phyloP scores from a whole-genome alignment of 352 stramenopile species.

The Aphanomyces cochlioides region DNA sequence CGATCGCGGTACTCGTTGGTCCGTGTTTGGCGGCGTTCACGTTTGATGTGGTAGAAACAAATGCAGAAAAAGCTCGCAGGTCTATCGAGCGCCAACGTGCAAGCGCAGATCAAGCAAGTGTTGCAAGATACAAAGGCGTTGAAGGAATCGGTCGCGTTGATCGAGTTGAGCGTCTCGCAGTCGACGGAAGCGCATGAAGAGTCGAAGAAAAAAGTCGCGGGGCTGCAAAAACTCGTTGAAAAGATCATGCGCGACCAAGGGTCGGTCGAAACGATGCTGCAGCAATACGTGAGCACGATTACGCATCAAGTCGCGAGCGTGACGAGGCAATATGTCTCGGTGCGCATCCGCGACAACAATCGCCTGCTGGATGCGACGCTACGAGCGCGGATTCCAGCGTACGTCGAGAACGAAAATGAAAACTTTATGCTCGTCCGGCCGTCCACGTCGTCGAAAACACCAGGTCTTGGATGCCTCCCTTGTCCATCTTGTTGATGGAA shows the following conservation, averaged over 20 bases:
- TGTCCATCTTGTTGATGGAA: no score
- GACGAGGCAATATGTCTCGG: slow-evolving; percentile 72
- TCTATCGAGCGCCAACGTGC: not conserved
- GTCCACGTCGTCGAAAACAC: slow-evolving; percentile 31
- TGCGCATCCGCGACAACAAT: slow-evolving; percentile 80
- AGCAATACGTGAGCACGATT: slow-evolving; percentile 82
- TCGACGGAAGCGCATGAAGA: not conserved
- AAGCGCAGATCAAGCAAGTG: slow-evolving; percentile 23
- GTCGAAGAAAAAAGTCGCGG: slow-evolving; percentile 43
- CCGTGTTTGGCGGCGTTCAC: not conserved
- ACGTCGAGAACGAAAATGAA: slow-evolving; percentile 62
- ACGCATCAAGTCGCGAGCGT: slow-evolving; percentile 80
- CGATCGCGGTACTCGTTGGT: slow-evolving; percentile 6
- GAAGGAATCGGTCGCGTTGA: slow-evolving; percentile 14
- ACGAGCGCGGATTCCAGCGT: slow-evolving; percentile 59
- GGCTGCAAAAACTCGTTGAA: slow-evolving; percentile 69
- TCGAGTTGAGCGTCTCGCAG: slow-evolving; percentile 19
- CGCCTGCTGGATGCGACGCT: slow-evolving; percentile 70
- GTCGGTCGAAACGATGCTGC: slow-evolving; percentile 60
- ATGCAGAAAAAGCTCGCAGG: not conserved
- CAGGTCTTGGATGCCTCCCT: not conserved
- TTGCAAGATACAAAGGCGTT: slow-evolving; percentile 23
- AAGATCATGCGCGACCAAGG: slow-evolving; percentile 72
- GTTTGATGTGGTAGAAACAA: not conserved
- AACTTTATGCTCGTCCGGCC: slow-evolving; percentile 65